Conservation (phyloP, 768 basidiomycete genomes). For the Suillus ampliporus region DNA sequence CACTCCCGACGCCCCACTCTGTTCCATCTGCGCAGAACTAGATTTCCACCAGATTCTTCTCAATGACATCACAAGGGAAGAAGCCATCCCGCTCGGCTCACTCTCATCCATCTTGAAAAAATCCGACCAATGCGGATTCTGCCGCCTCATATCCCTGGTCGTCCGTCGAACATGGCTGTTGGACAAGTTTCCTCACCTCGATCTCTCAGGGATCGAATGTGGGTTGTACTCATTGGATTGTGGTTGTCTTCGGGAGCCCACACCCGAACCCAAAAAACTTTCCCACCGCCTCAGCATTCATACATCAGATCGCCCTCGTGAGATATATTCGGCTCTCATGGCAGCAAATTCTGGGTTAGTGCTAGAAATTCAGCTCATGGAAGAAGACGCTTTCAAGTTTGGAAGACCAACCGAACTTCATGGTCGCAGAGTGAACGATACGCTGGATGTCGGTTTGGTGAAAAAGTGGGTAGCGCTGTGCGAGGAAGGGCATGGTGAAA, state of each 20-base stretch:
- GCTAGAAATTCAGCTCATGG: slow-evolving; percentile 24
- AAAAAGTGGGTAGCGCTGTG: slow-evolving; percentile 25
- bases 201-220: slow-evolving; percentile 13
- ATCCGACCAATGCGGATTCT: slow-evolving; percentile 19
- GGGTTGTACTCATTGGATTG: background rate
- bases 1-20: background rate
- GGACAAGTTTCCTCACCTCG: slow-evolving; percentile 15
- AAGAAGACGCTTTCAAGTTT: slow-evolving; percentile 24
- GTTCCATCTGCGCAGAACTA: slow-evolving; percentile 8
- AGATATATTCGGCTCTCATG: slow-evolving; percentile 6
- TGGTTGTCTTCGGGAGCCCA: too few relatives aligned
- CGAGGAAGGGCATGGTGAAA: slow-evolving; percentile 21
- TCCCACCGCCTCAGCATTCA: slow-evolving; percentile 21
- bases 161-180: slow-evolving; percentile 24
- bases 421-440: slow-evolving; percentile 24
- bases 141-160: slow-evolving; percentile 16
- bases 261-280: too few relatives aligned
- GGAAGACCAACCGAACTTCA: slow-evolving; percentile 23
- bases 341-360: slow-evolving; percentile 3
- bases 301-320: slow-evolving; percentile 13
- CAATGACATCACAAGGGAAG: slow-evolving; percentile 9
- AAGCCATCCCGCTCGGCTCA: slow-evolving; percentile 11
- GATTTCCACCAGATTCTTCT: slow-evolving; percentile 7
- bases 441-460: slow-evolving; percentile 17
- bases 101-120: slow-evolving; percentile 17